phyloP scores from a whole-genome alignment of 805 yeast species.

The Zygotorulaspora sp. region DNA sequence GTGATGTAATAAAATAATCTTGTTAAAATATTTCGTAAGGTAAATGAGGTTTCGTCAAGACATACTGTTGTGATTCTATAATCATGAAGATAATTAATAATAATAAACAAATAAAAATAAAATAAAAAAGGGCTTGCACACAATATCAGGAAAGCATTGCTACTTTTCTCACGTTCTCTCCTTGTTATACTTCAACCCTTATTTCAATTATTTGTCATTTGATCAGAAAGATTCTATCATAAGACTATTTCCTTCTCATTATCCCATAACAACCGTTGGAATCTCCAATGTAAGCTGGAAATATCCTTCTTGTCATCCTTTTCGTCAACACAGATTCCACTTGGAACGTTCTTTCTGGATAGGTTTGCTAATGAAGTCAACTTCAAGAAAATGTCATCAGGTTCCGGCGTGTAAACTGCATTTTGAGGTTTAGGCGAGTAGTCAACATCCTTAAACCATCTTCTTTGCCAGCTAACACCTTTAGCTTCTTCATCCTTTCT shows the following conservation, averaged over 20 bases:
- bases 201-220: neutral
- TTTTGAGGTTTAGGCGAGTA: constrained; percentile 30
- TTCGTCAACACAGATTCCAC: constrained; percentile 55
- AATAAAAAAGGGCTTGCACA: neutral
- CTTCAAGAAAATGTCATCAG: constrained; percentile 38
- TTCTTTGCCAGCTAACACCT: constrained; percentile 65
- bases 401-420: constrained; percentile 25
- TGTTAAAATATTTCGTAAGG: too few species aligned
- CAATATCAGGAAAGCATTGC: too few species aligned
- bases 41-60: too few species aligned
- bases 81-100: constrained; percentile 2
- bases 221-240: constrained; percentile 4
- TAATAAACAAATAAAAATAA: neutral
- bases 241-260: constrained; percentile 51
- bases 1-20: too few species aligned
- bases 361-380: constrained; percentile 48
- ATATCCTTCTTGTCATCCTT: constrained; percentile 49
- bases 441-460: constrained; percentile 69
- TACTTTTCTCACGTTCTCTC: neutral
- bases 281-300: constrained; percentile 64
- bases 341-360: constrained; percentile 60
- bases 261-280: constrained; percentile 50
- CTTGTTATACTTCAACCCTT: constrained; percentile 3
- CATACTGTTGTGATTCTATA: neutral
- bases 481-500: constrained; percentile 66